Evolutionary conservation across 2,329 filamentous ascomycete species (phyloP), one percentile per base, ranked within the genome.

Genomic region (Fusarium buharicum): DNA sequence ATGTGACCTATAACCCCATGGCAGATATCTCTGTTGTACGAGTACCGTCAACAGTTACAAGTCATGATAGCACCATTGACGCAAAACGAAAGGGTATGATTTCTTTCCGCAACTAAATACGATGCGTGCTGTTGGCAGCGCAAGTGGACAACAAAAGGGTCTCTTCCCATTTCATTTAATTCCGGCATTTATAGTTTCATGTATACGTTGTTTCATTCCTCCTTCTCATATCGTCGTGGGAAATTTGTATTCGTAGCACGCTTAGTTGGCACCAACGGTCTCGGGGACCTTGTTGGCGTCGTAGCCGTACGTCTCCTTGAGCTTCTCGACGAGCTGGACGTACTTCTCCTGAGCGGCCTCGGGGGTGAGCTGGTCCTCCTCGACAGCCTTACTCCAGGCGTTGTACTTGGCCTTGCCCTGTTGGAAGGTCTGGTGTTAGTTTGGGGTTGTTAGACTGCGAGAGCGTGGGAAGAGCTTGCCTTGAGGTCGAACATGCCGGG

Each of bases 341-440:
- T 97, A 97, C 73, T 84, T 80, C 75, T 86, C 82, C 84, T 96
- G 90, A 17, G 93, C 93, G 65, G 87, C 77, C 64, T 89, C 83
- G 60, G 84, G 72, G 59, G 83, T 85, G 67, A 87, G 74, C 38
- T 55, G n/a, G 46, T 83, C 85, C 58, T 87, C 83, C 60, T 93
- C 85, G 71, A 86, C 84, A 62, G 87, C 72, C 73, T 87, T 84
- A 78, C 92, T 80, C 92, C 92, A 97, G 50, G 89, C 86, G 70
- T 82, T 84, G 80, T 88, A 86, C 84, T 96, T 96, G 71, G 86
- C 86, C 81, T 95, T 96, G 79, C 82, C 87, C 90, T 92, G 70
- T 67, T 47, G 48, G 16, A 8, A 16, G 13, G 8, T 16, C n/a
- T 18, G 28, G 7, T 22, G 47, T 70, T 63, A 70, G 48, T 38